These are phyloP conservation scores for Coprinopsis cinerea DNA, from an alignment of 768 basidiomycete species.

Conservation along the genomic window DNA sequence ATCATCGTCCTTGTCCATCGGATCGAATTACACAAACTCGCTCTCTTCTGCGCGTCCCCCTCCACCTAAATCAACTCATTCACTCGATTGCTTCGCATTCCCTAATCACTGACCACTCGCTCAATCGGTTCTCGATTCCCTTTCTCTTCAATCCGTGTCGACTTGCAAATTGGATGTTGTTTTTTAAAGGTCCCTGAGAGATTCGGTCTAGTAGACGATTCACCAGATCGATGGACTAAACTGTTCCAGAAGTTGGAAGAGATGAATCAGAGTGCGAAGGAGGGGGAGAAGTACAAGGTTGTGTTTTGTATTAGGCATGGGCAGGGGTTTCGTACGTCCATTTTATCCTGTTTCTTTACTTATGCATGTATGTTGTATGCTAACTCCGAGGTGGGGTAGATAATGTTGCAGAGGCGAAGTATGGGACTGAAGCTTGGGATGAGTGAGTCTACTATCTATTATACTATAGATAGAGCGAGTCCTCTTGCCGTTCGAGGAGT, in stretches of 20 bases:
- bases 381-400: conserved; percentile 32
- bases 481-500: no score
- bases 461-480: no score
- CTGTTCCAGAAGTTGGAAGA: conserved; percentile 35
- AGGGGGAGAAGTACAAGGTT: conserved; percentile 47
- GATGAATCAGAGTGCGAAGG: conserved; percentile 39
- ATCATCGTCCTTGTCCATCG: no score
- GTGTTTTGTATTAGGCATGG: conserved; percentile 68
- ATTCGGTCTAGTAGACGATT: conserved; percentile 54
- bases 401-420: conserved; percentile 58
- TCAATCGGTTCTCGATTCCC: conserved; percentile 17
- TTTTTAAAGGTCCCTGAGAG: conserved; percentile 45
- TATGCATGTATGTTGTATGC: conserved; percentile 2
- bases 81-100: no score
- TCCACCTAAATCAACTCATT: no score
- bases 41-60: no score
- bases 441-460: conserved; percentile 33
- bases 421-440: conserved; percentile 56
- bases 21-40: no score
- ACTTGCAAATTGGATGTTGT: background rate
- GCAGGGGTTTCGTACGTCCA: conserved; percentile 61
- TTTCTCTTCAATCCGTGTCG: background rate
- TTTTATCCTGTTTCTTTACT: background rate
- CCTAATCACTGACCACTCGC: conserved; percentile 4
- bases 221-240: conserved; percentile 42